A percentile compares a stretch with the other conserved stretches of the same genome.
Evolutionary conservation across 257 asterid species (phyloP).

Genomic region (Nicotiana undulata): DNA sequence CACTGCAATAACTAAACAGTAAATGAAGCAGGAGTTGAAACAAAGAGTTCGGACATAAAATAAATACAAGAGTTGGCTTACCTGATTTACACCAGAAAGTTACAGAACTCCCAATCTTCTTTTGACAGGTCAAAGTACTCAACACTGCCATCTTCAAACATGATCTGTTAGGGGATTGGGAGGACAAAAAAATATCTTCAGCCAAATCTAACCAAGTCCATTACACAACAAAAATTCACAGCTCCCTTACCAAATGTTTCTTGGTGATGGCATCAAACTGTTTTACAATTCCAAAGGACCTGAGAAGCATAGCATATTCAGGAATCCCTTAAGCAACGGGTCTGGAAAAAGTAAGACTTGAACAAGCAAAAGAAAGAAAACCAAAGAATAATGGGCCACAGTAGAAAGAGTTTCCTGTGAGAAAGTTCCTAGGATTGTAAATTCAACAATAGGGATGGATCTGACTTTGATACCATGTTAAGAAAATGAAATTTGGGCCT

Average conservation of each 20-base stretch:
- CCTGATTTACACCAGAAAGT: conserved; percentile 35
- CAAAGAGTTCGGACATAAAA: background rate
- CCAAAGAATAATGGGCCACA: background rate
- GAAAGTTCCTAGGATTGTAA: background rate
- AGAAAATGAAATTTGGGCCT: background rate
- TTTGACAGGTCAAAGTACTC: conserved; percentile 75
- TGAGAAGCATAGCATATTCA: conserved; percentile 15
- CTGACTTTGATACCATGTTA: background rate
- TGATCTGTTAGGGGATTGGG: conserved; percentile 37
- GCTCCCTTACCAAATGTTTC: conserved; percentile 69
- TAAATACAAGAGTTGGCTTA: conserved; percentile 3
- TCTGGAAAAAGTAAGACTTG: background rate
- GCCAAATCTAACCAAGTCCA: conserved; percentile 6
- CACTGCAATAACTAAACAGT: background rate
- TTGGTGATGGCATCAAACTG: conserved; percentile 54
- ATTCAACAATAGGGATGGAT: background rate
- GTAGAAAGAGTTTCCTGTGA: background rate
- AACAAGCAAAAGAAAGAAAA: conserved; percentile 1
- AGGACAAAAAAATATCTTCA: background rate
- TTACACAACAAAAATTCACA: conserved; percentile 1
- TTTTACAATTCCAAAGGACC: conserved; percentile 73
- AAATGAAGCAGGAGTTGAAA: background rate
- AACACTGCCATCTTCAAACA: conserved; percentile 78
- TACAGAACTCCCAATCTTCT: conserved; percentile 79
- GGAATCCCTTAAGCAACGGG: background rate